phyloP scores from a whole-genome alignment of 768 basidiomycete species.

The Cyathus striatus region DNA sequence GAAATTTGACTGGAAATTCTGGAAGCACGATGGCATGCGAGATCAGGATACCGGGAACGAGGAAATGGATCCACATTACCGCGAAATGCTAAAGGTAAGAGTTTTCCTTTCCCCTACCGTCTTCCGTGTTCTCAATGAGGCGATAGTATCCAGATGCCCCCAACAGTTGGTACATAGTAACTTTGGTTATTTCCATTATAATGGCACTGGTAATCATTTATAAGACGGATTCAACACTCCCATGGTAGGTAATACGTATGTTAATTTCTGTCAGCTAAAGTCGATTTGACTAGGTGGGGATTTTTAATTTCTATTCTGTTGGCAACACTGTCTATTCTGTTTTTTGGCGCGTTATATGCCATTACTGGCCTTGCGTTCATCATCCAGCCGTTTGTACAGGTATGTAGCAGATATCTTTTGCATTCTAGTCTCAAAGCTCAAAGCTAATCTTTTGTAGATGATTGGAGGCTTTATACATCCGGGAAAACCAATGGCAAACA shows the following conservation, averaged over 20 bases:
- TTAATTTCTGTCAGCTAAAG: not conserved
- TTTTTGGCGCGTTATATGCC: constrained; percentile 39
- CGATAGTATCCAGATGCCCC: constrained; percentile 49
- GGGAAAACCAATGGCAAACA: constrained; percentile 64
- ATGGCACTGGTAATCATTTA: constrained; percentile 37
- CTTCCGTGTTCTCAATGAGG: not conserved
- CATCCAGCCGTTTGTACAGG: constrained; percentile 48
- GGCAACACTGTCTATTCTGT: constrained; percentile 38
- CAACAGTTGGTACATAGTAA: constrained; percentile 48
- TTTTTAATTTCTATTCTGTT: constrained; percentile 38
- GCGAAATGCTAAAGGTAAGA: constrained; percentile 45
- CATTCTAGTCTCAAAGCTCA: constrained; percentile 23
- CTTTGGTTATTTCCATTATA: constrained; percentile 37
- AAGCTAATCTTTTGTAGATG: constrained; percentile 35
- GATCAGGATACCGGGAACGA: constrained; percentile 18
- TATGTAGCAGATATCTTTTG: constrained; percentile 12
- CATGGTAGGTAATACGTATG: constrained; percentile 27
- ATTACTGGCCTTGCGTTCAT: constrained; percentile 41
- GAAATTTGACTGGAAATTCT: constrained; percentile 35
- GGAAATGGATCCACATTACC: constrained; percentile 41
- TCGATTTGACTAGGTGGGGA: constrained; percentile 34
- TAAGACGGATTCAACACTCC: constrained; percentile 41
- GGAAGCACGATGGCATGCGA: constrained; percentile 35
- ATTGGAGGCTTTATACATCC: constrained; percentile 54
- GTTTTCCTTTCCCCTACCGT: not conserved